Percentiles rank a stretch among this genome's conserved stretches.
Evolutionary conservation across 441 rosid species (phyloP).

Genomic region (Iberis amara): DNA sequence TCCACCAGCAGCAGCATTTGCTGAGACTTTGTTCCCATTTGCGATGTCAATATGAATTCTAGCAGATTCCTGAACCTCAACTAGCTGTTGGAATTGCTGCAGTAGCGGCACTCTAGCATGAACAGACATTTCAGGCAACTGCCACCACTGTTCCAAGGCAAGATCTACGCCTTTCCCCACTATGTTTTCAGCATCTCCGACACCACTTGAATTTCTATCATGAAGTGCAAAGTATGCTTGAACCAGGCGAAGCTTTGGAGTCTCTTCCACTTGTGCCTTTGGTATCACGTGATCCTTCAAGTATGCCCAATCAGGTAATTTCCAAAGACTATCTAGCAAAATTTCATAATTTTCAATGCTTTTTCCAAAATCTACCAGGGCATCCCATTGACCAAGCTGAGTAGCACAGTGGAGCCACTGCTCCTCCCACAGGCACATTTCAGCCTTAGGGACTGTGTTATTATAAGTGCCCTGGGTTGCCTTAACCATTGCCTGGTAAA

Average conservation of each 20-base stretch:
- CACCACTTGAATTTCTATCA: constrained; percentile 74
- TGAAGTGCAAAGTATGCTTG: constrained; percentile 94
- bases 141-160: constrained; percentile 99
- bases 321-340: constrained; percentile 95
- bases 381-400: constrained; percentile 99
- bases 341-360: constrained; percentile 88
- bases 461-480: constrained; percentile 99
- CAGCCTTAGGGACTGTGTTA: constrained; percentile 97
- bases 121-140: constrained; percentile 97
- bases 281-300: constrained; percentile 95
- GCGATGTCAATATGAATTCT: constrained; percentile 85
- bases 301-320: constrained; percentile 91
- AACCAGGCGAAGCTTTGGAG: constrained; percentile 88
- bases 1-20: constrained; percentile 35
- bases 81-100: constrained; percentile 97
- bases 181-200: constrained; percentile 85
- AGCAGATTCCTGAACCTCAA: constrained; percentile 97
- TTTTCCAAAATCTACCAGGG: constrained; percentile 91
- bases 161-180: constrained; percentile 95
- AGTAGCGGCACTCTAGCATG: constrained; percentile 93
- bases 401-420: constrained; percentile 94
- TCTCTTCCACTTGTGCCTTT: constrained; percentile 98
- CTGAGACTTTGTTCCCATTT: constrained; percentile 75
- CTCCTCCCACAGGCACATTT: constrained; percentile 99
- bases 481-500: constrained; percentile 96